A percentile compares a stretch with the other conserved stretches of the same genome.
Evolutionary conservation across 768 basidiomycete species (phyloP).

Genomic region (Kwoniella newhampshirensis): DNA sequence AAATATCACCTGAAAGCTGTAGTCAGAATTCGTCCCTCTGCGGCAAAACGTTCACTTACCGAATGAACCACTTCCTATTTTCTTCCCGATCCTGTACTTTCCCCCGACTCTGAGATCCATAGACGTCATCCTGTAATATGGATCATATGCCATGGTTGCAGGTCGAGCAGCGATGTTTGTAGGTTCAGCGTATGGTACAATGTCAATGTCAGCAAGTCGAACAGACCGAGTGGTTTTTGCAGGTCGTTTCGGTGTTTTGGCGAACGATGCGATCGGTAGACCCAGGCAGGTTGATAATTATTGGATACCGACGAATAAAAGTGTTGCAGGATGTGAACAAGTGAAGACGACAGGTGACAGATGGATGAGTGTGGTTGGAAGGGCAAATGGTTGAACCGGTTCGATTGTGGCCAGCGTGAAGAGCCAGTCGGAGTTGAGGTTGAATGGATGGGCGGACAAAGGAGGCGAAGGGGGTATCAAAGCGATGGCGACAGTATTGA

Average conservation of each 20-base stretch:
- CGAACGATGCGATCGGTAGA: neutral
- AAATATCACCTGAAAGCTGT: slow-evolving; percentile 79
- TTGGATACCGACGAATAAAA: too few species aligned
- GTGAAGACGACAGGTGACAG: slow-evolving; percentile 3
- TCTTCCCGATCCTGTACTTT: slow-evolving; percentile 95
- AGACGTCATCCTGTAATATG: slow-evolving; percentile 39
- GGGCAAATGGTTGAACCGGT: slow-evolving; percentile 1
- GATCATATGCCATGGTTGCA: slow-evolving; percentile 11
- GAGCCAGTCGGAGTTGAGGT: slow-evolving; percentile 5
- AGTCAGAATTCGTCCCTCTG: slow-evolving; percentile 9
- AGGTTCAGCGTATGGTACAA: too few species aligned
- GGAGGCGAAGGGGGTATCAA: neutral
- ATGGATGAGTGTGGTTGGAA: too few species aligned
- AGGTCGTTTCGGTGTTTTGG: slow-evolving; percentile 16
- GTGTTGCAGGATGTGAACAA: too few species aligned
- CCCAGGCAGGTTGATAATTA: too few species aligned
- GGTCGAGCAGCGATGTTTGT: too few species aligned
- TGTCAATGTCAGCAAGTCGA: too few species aligned
- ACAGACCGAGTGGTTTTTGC: slow-evolving; percentile 12
- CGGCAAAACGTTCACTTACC: slow-evolving; percentile 60
- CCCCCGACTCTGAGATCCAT: slow-evolving; percentile 52
- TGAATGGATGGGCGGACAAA: neutral
- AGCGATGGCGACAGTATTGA: neutral
- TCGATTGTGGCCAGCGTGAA: too few species aligned
- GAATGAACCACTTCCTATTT: slow-evolving; percentile 98